Conservation (phyloP, 2,329 filamentous ascomycete genomes). For the Westerdykella aurantiaca region DNA sequence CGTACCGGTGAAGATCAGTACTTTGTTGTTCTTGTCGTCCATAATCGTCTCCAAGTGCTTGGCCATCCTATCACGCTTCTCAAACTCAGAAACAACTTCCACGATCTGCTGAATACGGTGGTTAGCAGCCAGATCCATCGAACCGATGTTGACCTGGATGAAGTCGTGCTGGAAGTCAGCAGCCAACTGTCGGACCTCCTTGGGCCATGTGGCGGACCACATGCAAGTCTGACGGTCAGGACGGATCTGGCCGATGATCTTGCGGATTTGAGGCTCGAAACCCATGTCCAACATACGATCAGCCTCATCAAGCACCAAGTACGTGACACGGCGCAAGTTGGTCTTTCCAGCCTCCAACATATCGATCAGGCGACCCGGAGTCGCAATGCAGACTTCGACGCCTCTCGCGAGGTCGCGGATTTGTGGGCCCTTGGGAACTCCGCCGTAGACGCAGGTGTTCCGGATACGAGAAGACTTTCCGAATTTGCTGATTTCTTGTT, state of each 20-base stretch:
- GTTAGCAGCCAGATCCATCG: slow-evolving; percentile 92
- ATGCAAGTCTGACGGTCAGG: slow-evolving; percentile 98
- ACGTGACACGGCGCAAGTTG: slow-evolving; percentile 95
- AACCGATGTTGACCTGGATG: slow-evolving; percentile 98
- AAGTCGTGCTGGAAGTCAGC: slow-evolving; percentile 89
- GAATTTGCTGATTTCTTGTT: slow-evolving; percentile 97
- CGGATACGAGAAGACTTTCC: slow-evolving; percentile 96
- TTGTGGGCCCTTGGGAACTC: slow-evolving; percentile 95
- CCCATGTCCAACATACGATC: slow-evolving; percentile 99
- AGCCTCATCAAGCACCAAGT: slow-evolving; percentile 96
- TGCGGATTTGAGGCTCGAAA: slow-evolving; percentile 99
- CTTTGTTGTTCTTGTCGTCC: slow-evolving; percentile 93
- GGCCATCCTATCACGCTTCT: slow-evolving; percentile 96
- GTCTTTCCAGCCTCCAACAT: slow-evolving; percentile 98
- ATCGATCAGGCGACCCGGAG: slow-evolving; percentile 93
- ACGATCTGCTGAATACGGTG: slow-evolving; percentile 97
- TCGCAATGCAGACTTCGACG: slow-evolving; percentile 98
- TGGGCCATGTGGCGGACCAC: slow-evolving; percentile 99
- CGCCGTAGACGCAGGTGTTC: slow-evolving; percentile 98
- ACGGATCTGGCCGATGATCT: slow-evolving; percentile 95
- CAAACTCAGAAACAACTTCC: slow-evolving; percentile 90
- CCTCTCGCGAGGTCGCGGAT: slow-evolving; percentile 91
- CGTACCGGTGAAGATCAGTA: slow-evolving; percentile 80
- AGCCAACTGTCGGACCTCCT: slow-evolving; percentile 91
- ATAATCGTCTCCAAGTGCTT: slow-evolving; percentile 97